Evolutionary conservation across 2,329 filamentous ascomycete species (phyloP), one percentile per base, ranked within the genome.

Genomic region (Cladosporium colombiae): DNA sequence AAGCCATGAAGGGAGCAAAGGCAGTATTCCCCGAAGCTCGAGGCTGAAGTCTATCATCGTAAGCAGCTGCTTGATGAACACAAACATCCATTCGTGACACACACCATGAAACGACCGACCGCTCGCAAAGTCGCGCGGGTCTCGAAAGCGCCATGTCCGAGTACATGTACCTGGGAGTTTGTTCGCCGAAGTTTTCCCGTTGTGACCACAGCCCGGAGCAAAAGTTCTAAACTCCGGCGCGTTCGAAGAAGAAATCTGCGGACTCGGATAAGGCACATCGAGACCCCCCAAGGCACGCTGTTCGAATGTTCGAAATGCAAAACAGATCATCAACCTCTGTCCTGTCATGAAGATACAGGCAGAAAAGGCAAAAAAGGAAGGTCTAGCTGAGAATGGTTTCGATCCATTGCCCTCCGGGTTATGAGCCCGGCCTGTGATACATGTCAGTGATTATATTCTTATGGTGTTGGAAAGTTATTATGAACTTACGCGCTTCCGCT

Each of bases 401-500:
- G 52, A 55, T 55, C 52, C 52, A 55, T 55, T 55, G 52, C 52
- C 52, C 52, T 55, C 52, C 52, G 52, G 52, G 52, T 55, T 55
- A 55, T 55, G 52, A 55, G 52, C 52, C 52, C 52, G 52, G 52
- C 49, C 49, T 52, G 25, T 52, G 11, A 25, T 18, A 18, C 2
- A 18, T 29, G 23, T 52, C 25, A 52, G 49, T 52, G 5, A 52
- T 29, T 3, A 11, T 3, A 11, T 10, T 27, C 49, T 52, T 14
- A 10, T 27, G 16, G 16, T 35, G 10, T 14, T 35, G 14, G 33
- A 14, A 14, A 14, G 33, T 35, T 11, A 35, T 35, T 35, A 1
- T 49, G 11, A 49, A 16, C 49, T 27, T 29, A 52, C 52, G 52
- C 52, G 52, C 52, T 55, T 55, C 52, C 52, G 52, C 52, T 55